phyloP scores from a whole-genome alignment of 73 alveolate genomes.

The Tetrahymena thermophila region DNA sequence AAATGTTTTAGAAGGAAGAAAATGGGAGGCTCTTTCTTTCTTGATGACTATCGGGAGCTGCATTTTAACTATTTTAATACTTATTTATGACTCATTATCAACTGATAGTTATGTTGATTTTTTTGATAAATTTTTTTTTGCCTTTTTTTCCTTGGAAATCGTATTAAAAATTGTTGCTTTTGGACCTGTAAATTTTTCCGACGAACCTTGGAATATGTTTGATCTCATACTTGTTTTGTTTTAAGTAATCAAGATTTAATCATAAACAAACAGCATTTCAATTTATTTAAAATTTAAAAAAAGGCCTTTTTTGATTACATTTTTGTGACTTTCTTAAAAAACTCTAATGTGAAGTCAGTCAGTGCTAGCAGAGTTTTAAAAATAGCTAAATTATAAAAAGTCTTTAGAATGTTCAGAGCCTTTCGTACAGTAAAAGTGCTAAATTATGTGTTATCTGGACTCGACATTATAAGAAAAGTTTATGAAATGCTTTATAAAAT shows the following conservation, averaged over 20 bases:
- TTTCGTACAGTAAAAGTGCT: slow-evolving; percentile 22
- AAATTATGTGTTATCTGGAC: slow-evolving; percentile 12
- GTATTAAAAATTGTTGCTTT: background rate
- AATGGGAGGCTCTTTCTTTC: background rate
- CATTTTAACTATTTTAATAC: background rate
- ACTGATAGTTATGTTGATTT: background rate
- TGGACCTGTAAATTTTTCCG: background rate
- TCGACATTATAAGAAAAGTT: slow-evolving; percentile 20
- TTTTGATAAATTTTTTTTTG: background rate
- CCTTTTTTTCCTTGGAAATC: background rate
- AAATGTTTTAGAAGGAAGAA: background rate
- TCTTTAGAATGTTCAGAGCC: slow-evolving; percentile 36
- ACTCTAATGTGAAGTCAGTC: slow-evolving; percentile 3
- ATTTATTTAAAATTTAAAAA: too few relatives aligned
- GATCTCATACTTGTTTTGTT: slow-evolving; percentile 12
- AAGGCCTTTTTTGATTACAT: slow-evolving; percentile 20
- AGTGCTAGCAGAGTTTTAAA: slow-evolving; percentile 41
- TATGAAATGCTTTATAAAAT: slow-evolving; percentile 27
- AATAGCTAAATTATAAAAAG: slow-evolving; percentile 30
- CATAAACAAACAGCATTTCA: background rate
- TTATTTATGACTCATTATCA: background rate
- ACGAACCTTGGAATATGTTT: slow-evolving; percentile 19
- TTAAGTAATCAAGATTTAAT: background rate
- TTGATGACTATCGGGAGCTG: background rate
- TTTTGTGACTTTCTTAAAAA: slow-evolving; percentile 4